Evolutionary conservation across 2,329 filamentous ascomycete species (phyloP), one percentile per base, ranked within the genome.

Genomic region (Biscogniauxia sp.): DNA sequence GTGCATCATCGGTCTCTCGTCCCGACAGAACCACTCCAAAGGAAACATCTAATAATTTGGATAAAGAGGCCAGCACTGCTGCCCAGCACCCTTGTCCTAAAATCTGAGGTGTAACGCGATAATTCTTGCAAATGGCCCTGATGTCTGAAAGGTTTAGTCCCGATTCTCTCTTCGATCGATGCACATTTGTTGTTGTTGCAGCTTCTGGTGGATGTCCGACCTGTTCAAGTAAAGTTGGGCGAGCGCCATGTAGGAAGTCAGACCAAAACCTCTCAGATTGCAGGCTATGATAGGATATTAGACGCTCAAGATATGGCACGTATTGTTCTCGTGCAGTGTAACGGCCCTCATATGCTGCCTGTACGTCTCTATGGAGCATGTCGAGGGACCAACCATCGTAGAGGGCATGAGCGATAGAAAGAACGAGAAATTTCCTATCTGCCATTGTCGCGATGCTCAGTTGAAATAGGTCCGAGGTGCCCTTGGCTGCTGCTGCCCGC

Each of bases 331-430:
- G 80, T 1, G 73, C 45, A 2, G 67, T 64, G 11, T 77, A 72
- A 0, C 72, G 64, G 4, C 78, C 78, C 4, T 77, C 54, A 64
- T 96, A 96, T 1, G 88, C 86, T n/a, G 75, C 78, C 17, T 81
- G 74, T 0, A 97, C 82, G 68, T 95, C 87, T 51, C 82, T 78
- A 67, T 95, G 92, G 1, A 97, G 75, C 17, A 96, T 77, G 3
- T 81, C 79, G 13, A 97, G 82, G 2, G 93, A 96, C 85, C 88
- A 93, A 0, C 93, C 93, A 70, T 97, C 93, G 66, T 97, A 97
- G 20, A 97, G 80, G 1, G 93, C 92, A 74, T 97, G 93, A 0
- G 93, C 84, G 49, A 97, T 87, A 0, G 92, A 93, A 1, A 97
- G 72, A 4, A 88, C 70, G 1, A 88, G 64, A 58, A 82, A 84